These are phyloP conservation scores for Arabis alpina DNA, from an alignment of 345 rosid genomes.

Conservation along the genomic window DNA sequence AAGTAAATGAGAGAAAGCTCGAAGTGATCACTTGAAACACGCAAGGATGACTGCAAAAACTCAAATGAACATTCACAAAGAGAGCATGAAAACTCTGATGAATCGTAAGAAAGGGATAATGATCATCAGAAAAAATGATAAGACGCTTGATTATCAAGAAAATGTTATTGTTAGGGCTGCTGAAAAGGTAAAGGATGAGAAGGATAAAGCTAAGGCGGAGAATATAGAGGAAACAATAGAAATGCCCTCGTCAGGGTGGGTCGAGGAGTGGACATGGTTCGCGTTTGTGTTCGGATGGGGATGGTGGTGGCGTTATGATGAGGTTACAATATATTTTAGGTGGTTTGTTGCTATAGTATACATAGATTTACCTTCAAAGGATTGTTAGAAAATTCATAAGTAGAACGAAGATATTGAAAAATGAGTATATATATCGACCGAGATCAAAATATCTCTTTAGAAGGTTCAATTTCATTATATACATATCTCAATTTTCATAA, in stretches of 20 bases:
- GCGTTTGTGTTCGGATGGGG: no score
- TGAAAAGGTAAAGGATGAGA: constrained; percentile 2
- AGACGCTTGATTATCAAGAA: not conserved
- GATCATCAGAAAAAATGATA: no score
- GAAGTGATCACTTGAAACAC: constrained; percentile 24
- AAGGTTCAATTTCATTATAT: no score
- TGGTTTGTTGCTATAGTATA: not conserved
- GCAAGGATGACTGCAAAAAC: constrained; percentile 24
- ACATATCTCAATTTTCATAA: no score
- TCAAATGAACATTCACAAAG: constrained; percentile 20
- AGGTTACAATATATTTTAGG: not conserved
- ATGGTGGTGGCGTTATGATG: constrained; percentile 13
- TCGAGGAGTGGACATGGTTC: no score
- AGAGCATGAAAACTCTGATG: not conserved
- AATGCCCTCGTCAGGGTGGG: no score
- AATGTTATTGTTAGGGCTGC: not conserved
- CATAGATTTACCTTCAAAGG: not conserved
- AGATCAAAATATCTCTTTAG: no score
- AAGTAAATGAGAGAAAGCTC: constrained; percentile 15
- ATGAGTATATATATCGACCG: no score
- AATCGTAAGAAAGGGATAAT: no score
- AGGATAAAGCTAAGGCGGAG: not conserved
- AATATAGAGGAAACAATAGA: not conserved
- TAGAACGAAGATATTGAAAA: no score
- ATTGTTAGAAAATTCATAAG: not conserved